Evolutionary conservation across 1,284 basidiomycete genomes (phyloP), one percentile per base, ranked within the genome.

Genomic region (Phlebopus sp.): DNA sequence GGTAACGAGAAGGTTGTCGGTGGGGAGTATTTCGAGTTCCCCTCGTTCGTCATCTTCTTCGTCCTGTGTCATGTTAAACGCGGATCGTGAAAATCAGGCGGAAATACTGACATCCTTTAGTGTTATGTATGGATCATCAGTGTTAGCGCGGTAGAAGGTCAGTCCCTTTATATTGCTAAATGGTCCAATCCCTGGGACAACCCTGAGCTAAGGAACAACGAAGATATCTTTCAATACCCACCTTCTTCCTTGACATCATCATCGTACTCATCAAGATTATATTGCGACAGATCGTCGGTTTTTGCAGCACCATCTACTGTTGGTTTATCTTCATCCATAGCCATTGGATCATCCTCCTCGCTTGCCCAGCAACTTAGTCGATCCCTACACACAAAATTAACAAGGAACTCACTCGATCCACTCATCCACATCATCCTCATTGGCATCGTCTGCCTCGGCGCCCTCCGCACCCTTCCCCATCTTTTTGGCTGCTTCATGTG

Each of bases 111-210:
- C 92, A 64, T 95, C 91, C 76, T 97, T 94, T 27, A 99, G 71
- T 0, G 96, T 99, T 59, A 99, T 90, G 66, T 96, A 99, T 1
- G 97, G 97, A 69, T 99, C 97, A 38, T 98, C 93, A 48, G 91
- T 81, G 64, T 96, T 94, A 61, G 91, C 84, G 44, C 85, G 84
- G 69, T 97, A 95, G 66, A 90, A 97, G 32, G 89, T 88, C 44
- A 99, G 72, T 5, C 96, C 95, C 65, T 97, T 97, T 70, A 99
- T 92, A 63, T 93, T 97, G 68, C 87, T 92, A 71, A 99, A 98
- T 8, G 92, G 90, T 14, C 95, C 95, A 64, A 81, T 75, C 30
- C 79, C 90, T 91, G 53, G 14, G 15, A 31, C n/a, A 40, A 54
- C 35, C 5, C 39, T 51, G 15, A 58, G 41, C 51, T 47, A 49